A percentile compares a stretch with the other conserved stretches of the same genome.
Evolutionary conservation across 73 alveolate genomes (phyloP).

Genomic region (Paramecium pentaurelia): DNA sequence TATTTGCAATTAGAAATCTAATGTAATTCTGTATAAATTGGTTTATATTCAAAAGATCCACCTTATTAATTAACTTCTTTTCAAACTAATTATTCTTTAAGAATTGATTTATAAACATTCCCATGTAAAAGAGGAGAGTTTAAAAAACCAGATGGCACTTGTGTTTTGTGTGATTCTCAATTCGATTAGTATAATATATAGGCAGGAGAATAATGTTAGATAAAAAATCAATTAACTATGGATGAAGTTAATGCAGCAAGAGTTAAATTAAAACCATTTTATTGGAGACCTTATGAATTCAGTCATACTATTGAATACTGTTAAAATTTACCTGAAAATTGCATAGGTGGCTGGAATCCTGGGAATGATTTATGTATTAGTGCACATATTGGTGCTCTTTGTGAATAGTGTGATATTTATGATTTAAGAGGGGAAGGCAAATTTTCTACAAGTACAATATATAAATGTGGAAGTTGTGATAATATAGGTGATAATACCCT

Average conservation of each 20-base stretch:
- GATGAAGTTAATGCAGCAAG: background rate
- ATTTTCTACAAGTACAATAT: background rate
- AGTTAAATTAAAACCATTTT: background rate
- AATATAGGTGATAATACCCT: background rate
- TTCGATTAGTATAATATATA: background rate
- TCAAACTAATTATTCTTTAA: background rate
- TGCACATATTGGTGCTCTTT: conserved; percentile 54
- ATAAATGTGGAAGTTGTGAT: conserved; percentile 49
- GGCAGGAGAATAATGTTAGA: background rate
- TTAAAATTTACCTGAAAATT: background rate
- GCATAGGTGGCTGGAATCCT: conserved; percentile 51
- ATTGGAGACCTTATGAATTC: conserved; percentile 44
- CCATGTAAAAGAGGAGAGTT: background rate
- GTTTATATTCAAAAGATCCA: background rate
- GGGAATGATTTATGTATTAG: conserved; percentile 3
- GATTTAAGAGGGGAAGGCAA: background rate
- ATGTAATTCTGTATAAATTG: background rate
- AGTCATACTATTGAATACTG: conserved; percentile 13
- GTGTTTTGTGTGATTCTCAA: background rate
- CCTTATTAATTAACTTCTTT: background rate
- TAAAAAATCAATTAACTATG: background rate
- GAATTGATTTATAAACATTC: background rate
- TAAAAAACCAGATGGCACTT: background rate
- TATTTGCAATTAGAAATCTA: background rate
- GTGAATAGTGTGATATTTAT: conserved; percentile 51